phyloP scores from a whole-genome alignment of 148 eudicot genomes.

The Fallopia convolvulus region DNA sequence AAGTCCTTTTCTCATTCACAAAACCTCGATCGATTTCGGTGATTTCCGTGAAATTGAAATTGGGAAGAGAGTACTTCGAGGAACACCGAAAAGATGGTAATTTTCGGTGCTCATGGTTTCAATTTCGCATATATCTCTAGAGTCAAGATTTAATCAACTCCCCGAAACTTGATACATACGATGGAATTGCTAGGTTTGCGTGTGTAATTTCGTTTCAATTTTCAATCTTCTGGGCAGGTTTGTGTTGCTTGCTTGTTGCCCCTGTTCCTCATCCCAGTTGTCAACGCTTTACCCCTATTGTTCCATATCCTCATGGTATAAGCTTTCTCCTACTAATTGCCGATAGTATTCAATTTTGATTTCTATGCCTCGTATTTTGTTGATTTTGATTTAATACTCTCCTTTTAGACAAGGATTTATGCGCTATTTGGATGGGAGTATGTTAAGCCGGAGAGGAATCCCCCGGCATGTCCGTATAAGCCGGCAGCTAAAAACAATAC shows the following conservation, averaged over 20 bases:
- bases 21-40: not conserved
- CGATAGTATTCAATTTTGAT: not conserved
- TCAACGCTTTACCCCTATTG: conserved; percentile 50
- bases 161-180: not conserved
- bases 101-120: not conserved
- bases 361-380: not conserved
- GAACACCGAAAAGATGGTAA: not conserved
- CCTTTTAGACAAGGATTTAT: conserved; percentile 51
- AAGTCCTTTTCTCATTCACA: not conserved
- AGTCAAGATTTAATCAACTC: not conserved
- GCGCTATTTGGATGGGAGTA: conserved; percentile 74
- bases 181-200: not conserved
- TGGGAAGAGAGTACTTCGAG: not conserved
- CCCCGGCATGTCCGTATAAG: conserved; percentile 73
- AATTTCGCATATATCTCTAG: not conserved
- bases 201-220: not conserved
- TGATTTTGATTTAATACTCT: not conserved
- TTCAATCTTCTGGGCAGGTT: conserved; percentile 25
- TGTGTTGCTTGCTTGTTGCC: conserved; percentile 59
- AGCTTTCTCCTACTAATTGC: not conserved
- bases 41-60: not conserved
- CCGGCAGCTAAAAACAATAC: conserved; percentile 40
- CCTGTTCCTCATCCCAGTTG: conserved; percentile 61
- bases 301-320: conserved; percentile 53
- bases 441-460: conserved; percentile 62